These are phyloP conservation scores for Adansonia grandidieri DNA, from an alignment of 441 rosid genomes.

Conservation along the genomic window DNA sequence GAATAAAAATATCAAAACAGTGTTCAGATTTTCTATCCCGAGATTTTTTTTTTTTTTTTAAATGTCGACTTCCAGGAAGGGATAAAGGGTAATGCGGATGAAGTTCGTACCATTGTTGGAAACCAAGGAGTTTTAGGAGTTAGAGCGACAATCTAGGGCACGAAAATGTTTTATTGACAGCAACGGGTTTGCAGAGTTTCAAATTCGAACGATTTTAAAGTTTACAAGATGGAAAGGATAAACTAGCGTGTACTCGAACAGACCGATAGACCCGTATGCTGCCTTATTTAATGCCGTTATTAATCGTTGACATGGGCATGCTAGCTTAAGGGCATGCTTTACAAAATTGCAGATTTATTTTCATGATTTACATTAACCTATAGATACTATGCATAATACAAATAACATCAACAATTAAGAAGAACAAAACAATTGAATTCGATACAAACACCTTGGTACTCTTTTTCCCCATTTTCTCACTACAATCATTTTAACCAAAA, in stretches of 20 bases:
- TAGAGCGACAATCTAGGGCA: conserved; percentile 1
- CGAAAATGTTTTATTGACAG: conserved; percentile 21
- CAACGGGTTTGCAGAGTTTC: neutral
- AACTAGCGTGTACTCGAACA: neutral
- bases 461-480: too few species aligned
- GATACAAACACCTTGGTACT: too few species aligned
- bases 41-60: neutral
- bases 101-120: conserved; percentile 19
- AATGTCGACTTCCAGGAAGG: conserved; percentile 28
- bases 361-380: neutral
- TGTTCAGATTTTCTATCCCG: neutral
- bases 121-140: neutral
- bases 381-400: too few species aligned
- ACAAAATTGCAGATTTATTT: neutral
- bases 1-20: neutral
- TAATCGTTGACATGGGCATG: neutral
- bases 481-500: too few species aligned
- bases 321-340: neutral
- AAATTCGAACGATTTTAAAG: neutral
- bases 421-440: too few species aligned
- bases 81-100: neutral
- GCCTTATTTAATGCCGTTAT: neutral
- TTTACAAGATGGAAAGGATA: neutral
- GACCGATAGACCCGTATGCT: conserved; percentile 3
- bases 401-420: too few species aligned